Evolutionary conservation across 2,329 filamentous ascomycete genomes (phyloP), one percentile per base, ranked within the genome.

Genomic region (Botrytis sinoallii): DNA sequence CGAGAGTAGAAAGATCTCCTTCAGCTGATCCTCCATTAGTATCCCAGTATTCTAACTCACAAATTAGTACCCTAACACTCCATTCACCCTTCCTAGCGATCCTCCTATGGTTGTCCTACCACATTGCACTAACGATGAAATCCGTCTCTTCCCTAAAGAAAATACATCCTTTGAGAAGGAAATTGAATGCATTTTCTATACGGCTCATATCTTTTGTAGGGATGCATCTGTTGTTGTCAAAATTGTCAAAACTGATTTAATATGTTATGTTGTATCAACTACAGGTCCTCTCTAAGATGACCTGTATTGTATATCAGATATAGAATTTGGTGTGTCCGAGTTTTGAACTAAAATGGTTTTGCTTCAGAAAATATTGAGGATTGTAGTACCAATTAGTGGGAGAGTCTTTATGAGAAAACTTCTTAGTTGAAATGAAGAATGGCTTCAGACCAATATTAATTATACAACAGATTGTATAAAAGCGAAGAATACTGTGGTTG

Each of bases 281-380:
- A 52, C 79, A 0, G 64, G 71, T 63, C 71, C 71, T 35, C 61
- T 80, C 1, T 76, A 79, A 76, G 78, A 79, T n/a, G 79, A 80
- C 65, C 63, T 77, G 14, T 46, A 57, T 25, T 79, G 76, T 70
- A 74, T 72, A 1, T 40, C 79, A 16, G 70, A 79, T n/a, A 73
- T 74, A 25, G 77, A 78, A 60, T n/a, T 80, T n/a, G 78, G 78
- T 7, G 9, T 61, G 1, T 75, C 75, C 46, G 61, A 76, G 9
- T 82, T 83, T 70, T 70, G 68, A 57, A 70, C 22, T 16, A 44
- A 35, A 35, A 57, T 70, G 22, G 14, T 46, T n/a, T 44, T 70
- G 40, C 38, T n/a, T n/a, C 5, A 42, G 12, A 70, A 70, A 35
- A 6, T 61, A 48, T 8, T 70, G 20, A 42, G 22, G 3, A 29